Conservation (phyloP, 1,284 basidiomycete genomes). For the Inonotus obliquus region DNA sequence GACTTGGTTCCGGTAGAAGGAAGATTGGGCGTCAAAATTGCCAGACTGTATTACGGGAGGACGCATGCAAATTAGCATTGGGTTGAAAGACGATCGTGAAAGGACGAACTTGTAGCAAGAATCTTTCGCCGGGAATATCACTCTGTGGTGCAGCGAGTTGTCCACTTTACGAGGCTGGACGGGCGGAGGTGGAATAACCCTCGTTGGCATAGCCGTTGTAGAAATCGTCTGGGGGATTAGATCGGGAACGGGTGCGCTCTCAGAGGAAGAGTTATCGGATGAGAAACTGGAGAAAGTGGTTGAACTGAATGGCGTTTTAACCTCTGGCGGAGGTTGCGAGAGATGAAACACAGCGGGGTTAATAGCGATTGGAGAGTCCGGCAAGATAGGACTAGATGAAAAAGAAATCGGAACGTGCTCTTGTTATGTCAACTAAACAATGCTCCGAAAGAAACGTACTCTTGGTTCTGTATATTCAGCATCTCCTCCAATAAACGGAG, state of each 20-base stretch:
- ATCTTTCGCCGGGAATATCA: constrained; percentile 66
- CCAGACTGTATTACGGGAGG: constrained; percentile 44
- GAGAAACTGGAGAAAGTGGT: constrained; percentile 15
- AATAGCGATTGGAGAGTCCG: constrained; percentile 11
- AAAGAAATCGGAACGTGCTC: constrained; percentile 22
- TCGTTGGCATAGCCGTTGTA: constrained; percentile 31
- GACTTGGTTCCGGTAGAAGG: constrained; percentile 87
- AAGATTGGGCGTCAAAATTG: constrained; percentile 80
- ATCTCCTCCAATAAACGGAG: constrained; percentile 67
- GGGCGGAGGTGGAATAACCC: constrained; percentile 56
- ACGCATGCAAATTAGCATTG: constrained; percentile 7
- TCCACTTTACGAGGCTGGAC: constrained; percentile 50
- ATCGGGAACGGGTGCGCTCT: constrained; percentile 21
- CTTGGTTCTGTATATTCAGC: constrained; percentile 63
- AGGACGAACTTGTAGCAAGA: constrained; percentile 64
- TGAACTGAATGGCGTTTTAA: constrained; percentile 1
- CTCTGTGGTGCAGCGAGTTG: constrained; percentile 44
- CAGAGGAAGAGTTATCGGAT: constrained; percentile 19
- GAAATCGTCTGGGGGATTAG: constrained; percentile 29
- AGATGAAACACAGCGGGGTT: constrained; percentile 18
- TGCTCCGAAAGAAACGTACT: constrained; percentile 41
- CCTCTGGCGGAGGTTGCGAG: not conserved
- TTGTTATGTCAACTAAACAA: constrained; percentile 13
- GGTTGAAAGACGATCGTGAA: not conserved
- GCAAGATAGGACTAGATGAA: constrained; percentile 20